Evolutionary conservation across 2,329 filamentous ascomycete genomes (phyloP).

Genomic region (Trichophyton verrucosum): DNA sequence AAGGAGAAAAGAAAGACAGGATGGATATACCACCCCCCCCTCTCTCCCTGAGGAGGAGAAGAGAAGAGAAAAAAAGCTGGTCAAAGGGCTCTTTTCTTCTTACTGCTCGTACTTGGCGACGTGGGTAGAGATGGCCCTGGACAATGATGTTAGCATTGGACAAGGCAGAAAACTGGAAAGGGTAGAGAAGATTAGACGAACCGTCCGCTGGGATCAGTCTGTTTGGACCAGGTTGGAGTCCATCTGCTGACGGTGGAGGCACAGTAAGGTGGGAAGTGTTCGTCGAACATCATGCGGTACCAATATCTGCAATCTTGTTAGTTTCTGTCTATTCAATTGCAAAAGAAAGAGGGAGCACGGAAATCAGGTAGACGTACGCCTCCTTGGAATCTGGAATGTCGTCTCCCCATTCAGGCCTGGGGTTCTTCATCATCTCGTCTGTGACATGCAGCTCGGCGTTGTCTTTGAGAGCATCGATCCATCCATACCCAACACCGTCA

Average conservation of each 20-base stretch:
- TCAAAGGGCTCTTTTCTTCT: not conserved
- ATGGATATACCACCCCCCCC: not conserved
- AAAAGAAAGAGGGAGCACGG: not conserved
- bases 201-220: slow-evolving; percentile 90
- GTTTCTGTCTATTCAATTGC: not conserved
- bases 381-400: slow-evolving; percentile 96
- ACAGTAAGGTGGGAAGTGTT: slow-evolving; percentile 89
- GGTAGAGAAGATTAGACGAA: slow-evolving; percentile 28
- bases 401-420: slow-evolving; percentile 86
- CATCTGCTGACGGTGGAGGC: slow-evolving; percentile 90
- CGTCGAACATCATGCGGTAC: slow-evolving; percentile 98
- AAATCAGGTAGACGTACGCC: slow-evolving; percentile 46
- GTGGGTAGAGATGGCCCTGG: slow-evolving; percentile 64
- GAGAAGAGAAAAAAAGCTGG: not conserved
- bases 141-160: slow-evolving; percentile 13
- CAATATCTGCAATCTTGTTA: slow-evolving; percentile 52
- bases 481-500: slow-evolving; percentile 95
- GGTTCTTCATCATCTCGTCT: slow-evolving; percentile 97
- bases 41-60: too few species aligned
- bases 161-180: not conserved
- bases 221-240: slow-evolving; percentile 95
- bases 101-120: slow-evolving; percentile 54
- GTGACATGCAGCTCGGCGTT: slow-evolving; percentile 79
- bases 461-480: slow-evolving; percentile 97
- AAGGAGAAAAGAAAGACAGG: not conserved